Evolutionary conservation across 75 land plant genomes (phyloP).

Genomic region (Cunninghamia lanceolata): DNA sequence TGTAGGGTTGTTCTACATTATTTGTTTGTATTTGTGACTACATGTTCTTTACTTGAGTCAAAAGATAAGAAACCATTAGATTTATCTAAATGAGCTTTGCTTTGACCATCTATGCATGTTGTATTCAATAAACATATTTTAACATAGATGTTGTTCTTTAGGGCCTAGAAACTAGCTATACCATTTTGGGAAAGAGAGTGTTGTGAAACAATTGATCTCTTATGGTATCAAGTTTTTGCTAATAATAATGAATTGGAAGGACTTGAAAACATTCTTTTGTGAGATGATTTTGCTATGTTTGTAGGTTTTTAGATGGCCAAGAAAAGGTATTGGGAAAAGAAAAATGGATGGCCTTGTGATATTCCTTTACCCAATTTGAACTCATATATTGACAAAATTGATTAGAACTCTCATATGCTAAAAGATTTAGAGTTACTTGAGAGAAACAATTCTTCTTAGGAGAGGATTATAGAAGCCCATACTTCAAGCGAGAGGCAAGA

Average conservation of each 20-base stretch:
- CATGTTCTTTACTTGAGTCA: not conserved
- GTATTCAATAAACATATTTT: not conserved
- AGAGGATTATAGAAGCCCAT: not conserved
- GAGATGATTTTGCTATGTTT: no score
- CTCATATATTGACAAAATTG: slow-evolving; percentile 43
- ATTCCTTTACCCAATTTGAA: slow-evolving; percentile 52
- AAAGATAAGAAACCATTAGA: no score
- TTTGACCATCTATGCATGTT: not conserved
- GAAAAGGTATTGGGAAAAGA: no score
- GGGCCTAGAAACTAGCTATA: no score
- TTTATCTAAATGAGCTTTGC: not conserved
- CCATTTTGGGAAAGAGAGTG: no score
- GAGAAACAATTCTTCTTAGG: not conserved
- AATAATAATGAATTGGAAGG: no score
- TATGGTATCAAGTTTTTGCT: no score
- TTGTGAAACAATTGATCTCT: no score
- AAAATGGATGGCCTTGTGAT: slow-evolving; percentile 13
- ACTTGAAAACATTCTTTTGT: no score
- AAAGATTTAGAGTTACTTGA: slow-evolving; percentile 26
- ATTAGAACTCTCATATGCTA: slow-evolving; percentile 24
- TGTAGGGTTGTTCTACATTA: slow-evolving; percentile 1
- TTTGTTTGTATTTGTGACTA: not conserved
- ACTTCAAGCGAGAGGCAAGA: not conserved
- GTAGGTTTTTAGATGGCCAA: no score
- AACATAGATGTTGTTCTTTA: no score